Percentiles rank a stretch among this genome's conserved stretches.
These are phyloP conservation scores for Purpureocillium takamizusanense DNA, from an alignment of 2,329 filamentous ascomycete genomes.

Conservation along the genomic window DNA sequence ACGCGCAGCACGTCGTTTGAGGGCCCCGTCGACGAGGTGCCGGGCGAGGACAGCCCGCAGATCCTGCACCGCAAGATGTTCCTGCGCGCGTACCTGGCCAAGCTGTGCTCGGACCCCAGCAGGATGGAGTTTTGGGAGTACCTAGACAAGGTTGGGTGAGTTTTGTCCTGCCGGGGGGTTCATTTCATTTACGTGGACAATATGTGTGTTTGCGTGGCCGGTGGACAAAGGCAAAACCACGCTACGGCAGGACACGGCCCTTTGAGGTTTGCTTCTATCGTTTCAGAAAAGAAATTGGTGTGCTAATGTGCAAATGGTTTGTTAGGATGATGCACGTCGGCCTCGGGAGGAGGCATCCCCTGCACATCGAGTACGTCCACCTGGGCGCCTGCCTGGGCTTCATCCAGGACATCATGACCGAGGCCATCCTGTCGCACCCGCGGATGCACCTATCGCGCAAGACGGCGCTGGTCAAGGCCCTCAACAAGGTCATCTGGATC, in stretches of 20 bases:
- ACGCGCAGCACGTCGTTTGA: slow-evolving; percentile 55
- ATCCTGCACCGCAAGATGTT: slow-evolving; percentile 74
- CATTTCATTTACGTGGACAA: not conserved
- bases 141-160: slow-evolving; percentile 70
- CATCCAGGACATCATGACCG: slow-evolving; percentile 69
- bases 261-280: no score
- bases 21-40: slow-evolving; percentile 53
- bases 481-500: slow-evolving; percentile 79
- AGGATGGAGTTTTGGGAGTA: slow-evolving; percentile 78
- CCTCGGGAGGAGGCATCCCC: slow-evolving; percentile 58
- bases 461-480: slow-evolving; percentile 63
- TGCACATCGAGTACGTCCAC: slow-evolving; percentile 75
- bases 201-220: no score
- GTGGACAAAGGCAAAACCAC: no score
- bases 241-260: no score
- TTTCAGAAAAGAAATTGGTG: no score
- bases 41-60: slow-evolving; percentile 61
- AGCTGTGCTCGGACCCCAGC: slow-evolving; percentile 65
- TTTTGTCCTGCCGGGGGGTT: slow-evolving; percentile 5
- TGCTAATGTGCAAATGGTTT: no score
- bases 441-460: slow-evolving; percentile 58
- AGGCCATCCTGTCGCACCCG: slow-evolving; percentile 66
- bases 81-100: slow-evolving; percentile 63
- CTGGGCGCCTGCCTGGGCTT: slow-evolving; percentile 64
- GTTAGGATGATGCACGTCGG: slow-evolving; percentile 80